Percentiles rank a stretch among this genome's conserved stretches.
Evolutionary conservation across 1,284 basidiomycete genomes (phyloP).

Genomic region (Chiua sp.): DNA sequence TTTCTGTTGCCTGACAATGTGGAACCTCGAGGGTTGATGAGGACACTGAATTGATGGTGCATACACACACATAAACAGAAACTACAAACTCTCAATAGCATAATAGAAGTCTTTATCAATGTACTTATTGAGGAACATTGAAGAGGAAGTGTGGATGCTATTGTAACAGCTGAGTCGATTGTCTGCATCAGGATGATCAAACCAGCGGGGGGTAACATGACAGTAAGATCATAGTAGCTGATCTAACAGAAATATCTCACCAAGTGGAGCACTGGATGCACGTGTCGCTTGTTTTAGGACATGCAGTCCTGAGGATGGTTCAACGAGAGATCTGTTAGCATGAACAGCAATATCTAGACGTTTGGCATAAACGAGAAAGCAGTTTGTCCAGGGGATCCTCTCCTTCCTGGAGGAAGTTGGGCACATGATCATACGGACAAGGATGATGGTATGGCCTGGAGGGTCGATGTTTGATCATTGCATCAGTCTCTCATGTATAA

Average conservation of each 20-base stretch:
- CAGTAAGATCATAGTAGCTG: slow-evolving; percentile 29
- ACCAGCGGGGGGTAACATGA: slow-evolving; percentile 30
- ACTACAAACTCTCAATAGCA: background rate
- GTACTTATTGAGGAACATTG: slow-evolving; percentile 37
- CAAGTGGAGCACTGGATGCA: slow-evolving; percentile 17
- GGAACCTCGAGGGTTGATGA: no score
- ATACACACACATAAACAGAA: no score
- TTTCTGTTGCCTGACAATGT: no score
- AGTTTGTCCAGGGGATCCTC: background rate
- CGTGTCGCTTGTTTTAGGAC: slow-evolving; percentile 26
- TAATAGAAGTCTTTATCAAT: slow-evolving; percentile 37
- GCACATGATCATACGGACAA: slow-evolving; percentile 33
- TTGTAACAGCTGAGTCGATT: slow-evolving; percentile 23
- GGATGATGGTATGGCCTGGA: slow-evolving; percentile 30
- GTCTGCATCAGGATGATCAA: slow-evolving; percentile 31
- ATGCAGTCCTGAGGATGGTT: slow-evolving; percentile 26
- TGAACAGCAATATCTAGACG: background rate
- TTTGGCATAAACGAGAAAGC: background rate
- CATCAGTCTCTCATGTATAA: background rate
- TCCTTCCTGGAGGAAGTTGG: slow-evolving; percentile 8
- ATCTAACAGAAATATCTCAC: slow-evolving; percentile 33
- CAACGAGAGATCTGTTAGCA: background rate
- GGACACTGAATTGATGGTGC: no score
- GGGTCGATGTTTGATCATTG: slow-evolving; percentile 6
- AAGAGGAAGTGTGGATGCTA: slow-evolving; percentile 20